These are phyloP conservation scores for Xylaria sp. DNA, from an alignment of 2,329 filamentous ascomycete species.

Conservation along the genomic window DNA sequence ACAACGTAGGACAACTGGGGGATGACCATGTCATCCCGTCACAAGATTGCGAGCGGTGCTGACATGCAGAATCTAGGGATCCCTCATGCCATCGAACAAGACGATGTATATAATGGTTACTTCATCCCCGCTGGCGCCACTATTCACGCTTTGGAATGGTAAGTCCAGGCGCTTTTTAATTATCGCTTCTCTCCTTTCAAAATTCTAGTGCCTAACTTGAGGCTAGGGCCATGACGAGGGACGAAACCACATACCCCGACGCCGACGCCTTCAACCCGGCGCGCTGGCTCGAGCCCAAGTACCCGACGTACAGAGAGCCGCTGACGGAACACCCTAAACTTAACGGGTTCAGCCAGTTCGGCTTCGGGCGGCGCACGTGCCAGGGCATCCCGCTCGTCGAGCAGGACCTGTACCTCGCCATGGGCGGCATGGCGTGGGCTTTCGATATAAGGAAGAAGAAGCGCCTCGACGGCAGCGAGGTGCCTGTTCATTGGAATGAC, in stretches of 20 bases:
- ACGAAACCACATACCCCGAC: constrained; percentile 55
- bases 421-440: constrained; percentile 54
- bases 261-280: constrained; percentile 55
- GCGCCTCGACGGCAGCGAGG: constrained; percentile 43
- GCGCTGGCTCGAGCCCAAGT: constrained; percentile 53
- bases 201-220: constrained; percentile 22
- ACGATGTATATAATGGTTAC: constrained; percentile 64
- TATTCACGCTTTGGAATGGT: constrained; percentile 65
- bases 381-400: constrained; percentile 57
- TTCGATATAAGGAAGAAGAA: constrained; percentile 50
- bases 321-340: constrained; percentile 54
- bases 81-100: constrained; percentile 61
- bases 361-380: constrained; percentile 64
- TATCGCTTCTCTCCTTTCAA: no score
- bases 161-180: constrained; percentile 28
- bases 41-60: not conserved
- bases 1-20: not conserved
- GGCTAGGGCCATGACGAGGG: constrained; percentile 58
- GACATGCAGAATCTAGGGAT: constrained; percentile 52
- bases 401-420: constrained; percentile 54
- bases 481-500: constrained; percentile 58
- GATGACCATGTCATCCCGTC: not conserved
- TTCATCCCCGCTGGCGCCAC: constrained; percentile 63
- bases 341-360: constrained; percentile 59
- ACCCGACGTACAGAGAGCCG: constrained; percentile 56